Percentiles rank a stretch among this genome's conserved stretches.
These are phyloP conservation scores for Sclerotinia borealis DNA, from an alignment of 2,329 filamentous ascomycete species.

Conservation along the genomic window DNA sequence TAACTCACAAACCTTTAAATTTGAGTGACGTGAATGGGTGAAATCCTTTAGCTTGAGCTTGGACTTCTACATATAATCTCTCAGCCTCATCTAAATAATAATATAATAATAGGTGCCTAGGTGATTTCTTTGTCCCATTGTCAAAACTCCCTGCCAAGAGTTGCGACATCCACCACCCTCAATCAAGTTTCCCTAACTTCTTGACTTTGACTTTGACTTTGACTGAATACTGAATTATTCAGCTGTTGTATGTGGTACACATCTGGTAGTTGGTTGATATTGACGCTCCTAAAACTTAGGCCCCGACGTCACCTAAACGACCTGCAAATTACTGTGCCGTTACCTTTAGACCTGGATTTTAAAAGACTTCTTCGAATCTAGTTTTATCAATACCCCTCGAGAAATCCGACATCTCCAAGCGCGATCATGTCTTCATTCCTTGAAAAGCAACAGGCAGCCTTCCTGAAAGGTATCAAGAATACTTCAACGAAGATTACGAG, in stretches of 20 bases:
- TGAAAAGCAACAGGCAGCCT: constrained; percentile 57
- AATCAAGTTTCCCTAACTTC: not conserved
- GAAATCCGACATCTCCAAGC: not conserved
- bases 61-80: not conserved
- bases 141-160: not conserved
- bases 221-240: not conserved
- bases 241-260: not conserved
- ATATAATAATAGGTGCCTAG: no score
- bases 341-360: not conserved
- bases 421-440: constrained; percentile 54
- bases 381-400: not conserved
- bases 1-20: not conserved
- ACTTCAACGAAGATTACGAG: constrained; percentile 56
- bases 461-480: constrained; percentile 55
- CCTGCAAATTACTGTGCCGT: not conserved
- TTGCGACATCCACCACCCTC: not conserved
- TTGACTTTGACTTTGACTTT: not conserved
- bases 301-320: constrained; percentile 3
- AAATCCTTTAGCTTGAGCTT: not conserved
- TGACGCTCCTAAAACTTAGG: not conserved
- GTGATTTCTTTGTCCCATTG: not conserved
- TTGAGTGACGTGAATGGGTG: not conserved
- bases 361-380: not conserved
- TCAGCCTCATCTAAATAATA: constrained; percentile 8
- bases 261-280: not conserved